Base-by-base conservation (phyloP, 1,284 basidiomycete species). In the Cystobasidium slooffiae region DNA sequence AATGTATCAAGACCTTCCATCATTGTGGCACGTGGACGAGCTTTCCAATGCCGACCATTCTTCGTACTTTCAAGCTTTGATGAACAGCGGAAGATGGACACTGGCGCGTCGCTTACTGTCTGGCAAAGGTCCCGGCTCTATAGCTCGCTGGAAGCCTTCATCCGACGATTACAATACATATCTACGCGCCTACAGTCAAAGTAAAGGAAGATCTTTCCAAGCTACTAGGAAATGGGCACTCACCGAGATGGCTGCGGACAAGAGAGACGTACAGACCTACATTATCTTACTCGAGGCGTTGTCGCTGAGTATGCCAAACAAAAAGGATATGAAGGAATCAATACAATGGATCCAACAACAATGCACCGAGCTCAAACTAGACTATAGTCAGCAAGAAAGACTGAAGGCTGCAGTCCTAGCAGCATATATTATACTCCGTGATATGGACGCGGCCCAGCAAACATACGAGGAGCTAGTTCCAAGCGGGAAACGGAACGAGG, bases 1-100 rank as follows among this genome's bases (percentile, higher is more conserved):
- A 12, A 78, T 79, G 51, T 78, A 77, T 64, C 52, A 72, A 53
- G 78, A 78, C 69, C 41, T 77, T 3, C 14, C 47, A 0, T 10
- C 56, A 10, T 31, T 68, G 31, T 73, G 74, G 61, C 65, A 64
- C 14, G 62, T 74, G 39, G 5, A 20, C 1, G 68, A 37, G 12
- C 18, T 49, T 4, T 43, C 53, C 22, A 9, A 31, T 44, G 75
- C 78, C 51, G 78, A 78, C 63, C 75, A 78, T 58, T 44, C 74
- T 58, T 43, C 72, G 7, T 74, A 64, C 47, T 31, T 75, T 10
- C 47, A 43, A 47, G 55, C 75, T 0, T 76, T 75, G 37, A 75
- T 76, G 53, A 43, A 65, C n/a, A 62, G 49, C 67, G 43, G 69
- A 31, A 31, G 31, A 31, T 31, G 31, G 31, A 5, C 31, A 31